Evolutionary conservation across 192 early-diverging fungal genomes (phyloP).

Genomic region (Helicostylum pulchrum): DNA sequence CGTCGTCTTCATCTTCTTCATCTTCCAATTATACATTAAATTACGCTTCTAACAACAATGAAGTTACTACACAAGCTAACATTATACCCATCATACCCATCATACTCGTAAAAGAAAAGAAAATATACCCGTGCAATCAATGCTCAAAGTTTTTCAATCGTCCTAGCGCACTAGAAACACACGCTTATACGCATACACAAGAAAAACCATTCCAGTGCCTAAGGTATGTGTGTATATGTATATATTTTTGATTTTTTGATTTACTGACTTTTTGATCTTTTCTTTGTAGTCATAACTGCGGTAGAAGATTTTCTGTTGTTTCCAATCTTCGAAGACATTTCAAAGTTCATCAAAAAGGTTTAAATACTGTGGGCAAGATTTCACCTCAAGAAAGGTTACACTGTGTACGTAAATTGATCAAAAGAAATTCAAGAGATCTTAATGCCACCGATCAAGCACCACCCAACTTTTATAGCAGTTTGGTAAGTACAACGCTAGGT

Average conservation of each 20-base stretch:
- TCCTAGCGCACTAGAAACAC: conserved; percentile 56
- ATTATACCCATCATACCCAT: too few species aligned
- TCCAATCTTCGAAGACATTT: conserved; percentile 62
- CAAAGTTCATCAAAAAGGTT: conserved; percentile 38
- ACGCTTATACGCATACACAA: conserved; percentile 58
- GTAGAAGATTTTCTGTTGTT: conserved; percentile 58
- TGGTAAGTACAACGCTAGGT: too few species aligned
- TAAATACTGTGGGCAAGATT: background rate
- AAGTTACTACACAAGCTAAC: too few species aligned
- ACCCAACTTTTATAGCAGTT: too few species aligned
- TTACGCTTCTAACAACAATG: too few species aligned
- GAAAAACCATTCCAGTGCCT: conserved; percentile 55
- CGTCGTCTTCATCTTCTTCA: too few species aligned
- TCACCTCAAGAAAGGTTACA: conserved; percentile 15
- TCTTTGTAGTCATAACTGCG: conserved; percentile 36
- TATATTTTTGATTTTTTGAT: background rate
- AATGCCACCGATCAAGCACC: too few species aligned
- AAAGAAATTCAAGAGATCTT: background rate
- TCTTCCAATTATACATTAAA: too few species aligned
- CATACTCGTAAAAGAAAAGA: background rate
- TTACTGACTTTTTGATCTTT: background rate
- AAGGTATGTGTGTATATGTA: conserved; percentile 6
- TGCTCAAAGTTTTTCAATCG: conserved; percentile 54
- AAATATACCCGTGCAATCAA: conserved; percentile 46
- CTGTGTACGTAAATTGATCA: conserved; percentile 3